Percentiles rank a stretch among this genome's conserved stretches.
phyloP scores from a whole-genome alignment of 2,329 filamentous ascomycete species.

The Elsinoe fawcettii region DNA sequence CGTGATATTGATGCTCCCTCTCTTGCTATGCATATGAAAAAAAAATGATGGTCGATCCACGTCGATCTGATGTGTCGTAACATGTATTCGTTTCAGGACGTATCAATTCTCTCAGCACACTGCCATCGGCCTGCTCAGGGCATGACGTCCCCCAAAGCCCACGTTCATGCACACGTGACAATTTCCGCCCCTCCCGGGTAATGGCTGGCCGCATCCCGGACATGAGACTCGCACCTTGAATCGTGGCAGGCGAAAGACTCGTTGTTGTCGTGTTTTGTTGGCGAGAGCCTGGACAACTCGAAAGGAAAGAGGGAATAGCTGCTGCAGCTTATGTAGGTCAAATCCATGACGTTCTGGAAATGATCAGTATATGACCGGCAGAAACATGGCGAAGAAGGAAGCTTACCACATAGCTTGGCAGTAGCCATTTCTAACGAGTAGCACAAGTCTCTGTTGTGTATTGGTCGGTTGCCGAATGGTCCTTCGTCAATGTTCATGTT shows the following conservation, averaged over 20 bases:
- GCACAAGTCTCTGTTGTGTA: constrained; percentile 2
- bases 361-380: not conserved
- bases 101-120: not conserved
- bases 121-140: not conserved
- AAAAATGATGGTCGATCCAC: not conserved
- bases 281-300: not conserved
- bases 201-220: not conserved
- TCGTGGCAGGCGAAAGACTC: constrained; percentile 11
- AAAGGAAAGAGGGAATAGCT: constrained; percentile 11
- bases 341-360: constrained; percentile 9
- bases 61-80: not conserved
- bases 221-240: constrained; percentile 8
- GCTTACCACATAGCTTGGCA: constrained; percentile 12
- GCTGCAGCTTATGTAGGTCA: constrained; percentile 2
- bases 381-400: no score
- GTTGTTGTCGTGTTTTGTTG: constrained; percentile 7
- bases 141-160: not conserved
- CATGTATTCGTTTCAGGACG: not conserved
- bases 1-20: not conserved
- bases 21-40: not conserved
- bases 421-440: constrained; percentile 5
- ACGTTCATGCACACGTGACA: constrained; percentile 11
- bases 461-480: not conserved
- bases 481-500: constrained; percentile 5
- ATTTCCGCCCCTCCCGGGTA: not conserved